Conservation (phyloP, 495 filamentous ascomycete species). For the Cercophora sp. region DNA sequence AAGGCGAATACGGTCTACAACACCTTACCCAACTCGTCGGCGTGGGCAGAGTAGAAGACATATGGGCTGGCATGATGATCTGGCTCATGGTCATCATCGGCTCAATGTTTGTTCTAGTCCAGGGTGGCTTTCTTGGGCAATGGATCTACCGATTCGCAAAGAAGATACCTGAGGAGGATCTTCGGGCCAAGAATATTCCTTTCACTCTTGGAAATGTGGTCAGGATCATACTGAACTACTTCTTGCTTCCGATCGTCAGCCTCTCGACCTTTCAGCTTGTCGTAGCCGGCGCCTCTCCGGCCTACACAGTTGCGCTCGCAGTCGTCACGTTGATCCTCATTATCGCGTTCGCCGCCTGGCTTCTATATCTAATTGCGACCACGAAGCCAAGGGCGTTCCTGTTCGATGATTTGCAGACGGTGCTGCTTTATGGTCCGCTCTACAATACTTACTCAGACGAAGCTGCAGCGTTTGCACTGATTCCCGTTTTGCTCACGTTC, state of each 20-base stretch:
- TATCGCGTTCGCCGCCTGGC: constrained; percentile 69
- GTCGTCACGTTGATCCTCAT: constrained; percentile 68
- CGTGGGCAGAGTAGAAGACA: constrained; percentile 67
- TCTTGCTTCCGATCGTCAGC: constrained; percentile 79
- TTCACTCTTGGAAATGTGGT: constrained; percentile 85
- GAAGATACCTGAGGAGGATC: constrained; percentile 74
- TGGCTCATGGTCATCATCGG: constrained; percentile 76
- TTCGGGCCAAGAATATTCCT: constrained; percentile 87
- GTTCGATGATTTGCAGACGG: constrained; percentile 87
- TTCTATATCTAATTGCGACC: constrained; percentile 70
- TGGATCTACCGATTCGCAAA: constrained; percentile 69
- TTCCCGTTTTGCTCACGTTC: constrained; percentile 79
- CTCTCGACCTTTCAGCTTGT: constrained; percentile 89
- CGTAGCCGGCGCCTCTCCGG: constrained; percentile 61
- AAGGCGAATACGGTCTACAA: constrained; percentile 73
- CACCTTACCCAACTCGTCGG: constrained; percentile 79
- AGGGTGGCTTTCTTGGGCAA: constrained; percentile 69
- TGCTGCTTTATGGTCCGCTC: constrained; percentile 87
- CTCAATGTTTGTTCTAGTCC: constrained; percentile 63
- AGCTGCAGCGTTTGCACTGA: constrained; percentile 73
- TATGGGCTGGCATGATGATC: constrained; percentile 89
- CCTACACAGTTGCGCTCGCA: constrained; percentile 66
- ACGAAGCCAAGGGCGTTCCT: constrained; percentile 79
- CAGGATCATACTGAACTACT: constrained; percentile 86
- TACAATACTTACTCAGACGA: constrained; percentile 98